Evolutionary conservation across 768 basidiomycete genomes (phyloP), one percentile per base, ranked within the genome.

Genomic region (Dioszegia aurantiaca): DNA sequence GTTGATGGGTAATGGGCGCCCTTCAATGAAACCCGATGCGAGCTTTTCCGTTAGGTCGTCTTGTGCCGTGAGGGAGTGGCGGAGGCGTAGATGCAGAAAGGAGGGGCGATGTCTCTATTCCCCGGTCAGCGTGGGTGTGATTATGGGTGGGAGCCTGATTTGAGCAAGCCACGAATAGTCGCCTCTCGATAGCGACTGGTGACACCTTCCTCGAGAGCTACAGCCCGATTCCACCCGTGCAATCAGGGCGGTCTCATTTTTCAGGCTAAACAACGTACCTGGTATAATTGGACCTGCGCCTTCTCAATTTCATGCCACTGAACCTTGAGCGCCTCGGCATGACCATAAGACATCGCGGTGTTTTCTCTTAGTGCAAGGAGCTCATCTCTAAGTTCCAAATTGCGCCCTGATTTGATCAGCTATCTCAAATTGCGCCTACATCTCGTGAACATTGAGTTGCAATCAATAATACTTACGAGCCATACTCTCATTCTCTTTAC

Each of bases 1-100:
- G 24, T 28, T 14, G 42, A 11, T 28, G 30, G 28, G 24, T 2
- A 39, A n/a, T 4, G 56, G 56, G 33, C 82, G 81, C 5, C 83
- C 83, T 56, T 87, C 85, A 26, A 95, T 82, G 72, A 97, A 95
- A 0, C 84, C 78, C n/a, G 85, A 83, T 0, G 91, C 90, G 23
- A 94, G 78, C 1, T 84, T 80, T 75, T 98, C 94, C 1, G 90
- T 92, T 14, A 83, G 79, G 58, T 92, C 91, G 63, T 98, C 94
- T 77, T 93, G 92, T 21, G 87, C 87, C 0, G 87, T 90, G 17
- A 87, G 86, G 30, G 90, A 87, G 72, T 97, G 92, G 42, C 85
- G 83, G 12, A 94, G 82, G 2, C 93, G 86, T 79, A 93, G 83
- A 45, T 89, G 83, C 28, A 97, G 85, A 70, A 95, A 94, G 66